These are phyloP conservation scores for Sodiomyces alkalinus DNA, from an alignment of 2,329 filamentous ascomycete genomes.

Conservation along the genomic window DNA sequence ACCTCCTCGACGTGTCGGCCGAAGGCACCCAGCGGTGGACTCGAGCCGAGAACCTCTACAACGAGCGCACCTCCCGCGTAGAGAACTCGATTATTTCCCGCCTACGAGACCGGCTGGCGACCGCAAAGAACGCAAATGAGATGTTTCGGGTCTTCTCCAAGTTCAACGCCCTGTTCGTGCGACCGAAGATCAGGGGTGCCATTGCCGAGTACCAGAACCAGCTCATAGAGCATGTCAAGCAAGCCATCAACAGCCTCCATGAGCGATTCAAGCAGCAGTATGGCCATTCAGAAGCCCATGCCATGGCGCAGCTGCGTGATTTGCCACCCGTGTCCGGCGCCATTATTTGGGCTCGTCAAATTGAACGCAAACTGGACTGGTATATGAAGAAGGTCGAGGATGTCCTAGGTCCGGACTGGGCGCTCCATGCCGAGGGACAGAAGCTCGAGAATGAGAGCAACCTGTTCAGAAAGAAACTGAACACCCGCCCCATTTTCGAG, in stretches of 20 bases:
- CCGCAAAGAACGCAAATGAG: constrained; percentile 92
- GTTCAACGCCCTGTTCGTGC: constrained; percentile 96
- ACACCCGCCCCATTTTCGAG: constrained; percentile 86
- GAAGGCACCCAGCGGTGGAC: constrained; percentile 89
- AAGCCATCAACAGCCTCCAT: constrained; percentile 83
- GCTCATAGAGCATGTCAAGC: constrained; percentile 94
- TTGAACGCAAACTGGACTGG: constrained; percentile 84
- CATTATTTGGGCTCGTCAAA: constrained; percentile 95
- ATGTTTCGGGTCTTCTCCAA: constrained; percentile 99
- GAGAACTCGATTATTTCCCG: constrained; percentile 98
- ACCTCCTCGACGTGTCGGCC: constrained; percentile 79
- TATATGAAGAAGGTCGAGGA: constrained; percentile 99
- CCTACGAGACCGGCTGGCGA: constrained; percentile 80
- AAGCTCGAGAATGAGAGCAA: constrained; percentile 85
- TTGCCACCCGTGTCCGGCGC: constrained; percentile 90
- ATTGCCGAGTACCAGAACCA: constrained; percentile 98
- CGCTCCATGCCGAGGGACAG: constrained; percentile 83
- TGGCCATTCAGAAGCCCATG: constrained; percentile 91
- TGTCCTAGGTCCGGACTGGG: constrained; percentile 89
- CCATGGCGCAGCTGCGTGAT: constrained; percentile 94
- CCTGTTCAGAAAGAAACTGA: constrained; percentile 89
- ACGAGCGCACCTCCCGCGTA: constrained; percentile 89
- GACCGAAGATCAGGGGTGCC: constrained; percentile 96
- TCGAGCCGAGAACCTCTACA: constrained; percentile 88
- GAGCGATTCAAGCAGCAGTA: constrained; percentile 99